Evolutionary conservation across 225 moss, liverwort and hornwort genomes (phyloP), one percentile per base, ranked within the genome.

Genomic region (Bryum argenteum): DNA sequence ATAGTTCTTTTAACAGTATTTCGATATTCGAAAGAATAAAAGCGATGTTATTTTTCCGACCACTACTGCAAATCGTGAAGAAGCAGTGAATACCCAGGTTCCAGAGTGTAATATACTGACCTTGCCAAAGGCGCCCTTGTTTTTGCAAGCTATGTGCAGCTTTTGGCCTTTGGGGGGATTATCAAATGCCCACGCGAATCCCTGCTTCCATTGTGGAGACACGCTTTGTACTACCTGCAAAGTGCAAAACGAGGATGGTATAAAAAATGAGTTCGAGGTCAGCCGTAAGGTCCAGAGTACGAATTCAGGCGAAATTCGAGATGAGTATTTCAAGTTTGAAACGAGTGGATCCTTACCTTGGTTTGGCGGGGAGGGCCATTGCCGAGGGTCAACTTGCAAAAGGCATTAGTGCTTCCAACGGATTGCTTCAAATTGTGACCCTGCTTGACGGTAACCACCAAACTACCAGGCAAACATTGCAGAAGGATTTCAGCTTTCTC

Each of bases 171-270:
- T 98, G 0, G 98, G 98, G 63, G 98, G 98, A 48, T 87, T 94
- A 55, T 98, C 98, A 66, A 94, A 98, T 41, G 98, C 98, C 98
- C 98, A 98, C 40, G 98, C 98, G 69, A 98, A 98, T 13, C 91
- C 94, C 72, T 98, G 92, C 77, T 98, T 92, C 98, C 98, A 98
- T 82, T 94, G 91, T 53, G 98, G 98, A 60, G 98, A 89, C 9
- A 63, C 82, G 69, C 85, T 94, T 79, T 97, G 94, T 20, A 94
- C 92, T 44, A 94, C 98, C 98, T 98, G 87, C 75, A 84, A 26
- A 61, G 43, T 52, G 38, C 64, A 80, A 61, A 26, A 67, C 3
- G 2, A 59, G 23, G 48, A 55, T 63, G 33, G 33, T 33, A 33
- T 33, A 3, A 33, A 33, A 33, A 33, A 3, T 6, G 5, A 4